These are phyloP conservation scores for Solanum hybrid DNA, from an alignment of 305 asterid species.

Conservation along the genomic window DNA sequence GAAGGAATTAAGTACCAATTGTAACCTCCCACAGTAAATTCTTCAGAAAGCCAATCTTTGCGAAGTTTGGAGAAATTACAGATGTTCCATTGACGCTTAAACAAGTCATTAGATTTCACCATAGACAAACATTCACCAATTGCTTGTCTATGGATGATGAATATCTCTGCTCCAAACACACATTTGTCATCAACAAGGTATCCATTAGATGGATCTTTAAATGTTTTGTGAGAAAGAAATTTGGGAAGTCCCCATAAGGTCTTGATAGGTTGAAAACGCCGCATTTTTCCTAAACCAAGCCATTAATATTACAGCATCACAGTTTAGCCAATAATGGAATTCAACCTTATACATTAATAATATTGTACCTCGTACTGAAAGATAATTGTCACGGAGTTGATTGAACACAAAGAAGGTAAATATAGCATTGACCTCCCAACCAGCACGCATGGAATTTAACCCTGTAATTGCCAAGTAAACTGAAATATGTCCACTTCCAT, in stretches of 20 bases:
- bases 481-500: not conserved
- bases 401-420: not conserved
- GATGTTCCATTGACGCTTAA: not conserved
- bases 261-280: not conserved
- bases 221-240: not conserved
- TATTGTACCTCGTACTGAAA: not conserved
- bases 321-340: too few species aligned
- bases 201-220: not conserved
- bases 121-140: not conserved
- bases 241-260: not conserved
- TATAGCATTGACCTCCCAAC: not conserved
- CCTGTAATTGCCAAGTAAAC: not conserved
- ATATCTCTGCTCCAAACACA: not conserved
- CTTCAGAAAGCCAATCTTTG: not conserved
- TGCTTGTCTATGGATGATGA: not conserved
- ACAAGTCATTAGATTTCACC: not conserved
- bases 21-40: not conserved
- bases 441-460: not conserved
- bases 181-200: not conserved
- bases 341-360: not conserved
- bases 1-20: not conserved
- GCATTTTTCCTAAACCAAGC: not conserved
- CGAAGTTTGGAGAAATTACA: not conserved
- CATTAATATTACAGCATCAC: not conserved
- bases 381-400: not conserved